These are phyloP conservation scores for Dioscorea alata DNA, from an alignment of 106 monocot species.

Conservation along the genomic window DNA sequence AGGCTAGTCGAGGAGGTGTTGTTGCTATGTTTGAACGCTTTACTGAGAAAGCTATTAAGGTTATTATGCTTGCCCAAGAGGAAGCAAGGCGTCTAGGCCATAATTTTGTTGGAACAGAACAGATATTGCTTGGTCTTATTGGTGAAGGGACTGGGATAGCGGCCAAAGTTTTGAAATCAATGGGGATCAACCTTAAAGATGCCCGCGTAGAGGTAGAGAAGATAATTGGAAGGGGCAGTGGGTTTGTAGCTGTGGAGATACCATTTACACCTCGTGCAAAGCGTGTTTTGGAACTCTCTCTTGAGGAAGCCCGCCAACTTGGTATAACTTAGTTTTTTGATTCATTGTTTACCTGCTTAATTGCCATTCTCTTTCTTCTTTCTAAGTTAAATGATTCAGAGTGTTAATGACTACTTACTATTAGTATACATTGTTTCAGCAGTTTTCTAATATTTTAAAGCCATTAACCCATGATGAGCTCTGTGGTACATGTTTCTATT, in stretches of 20 bases:
- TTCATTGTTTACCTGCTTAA: no score
- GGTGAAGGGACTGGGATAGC: slow-evolving; percentile 80
- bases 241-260: slow-evolving; percentile 78
- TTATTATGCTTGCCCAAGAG: slow-evolving; percentile 82
- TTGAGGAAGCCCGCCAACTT: slow-evolving; percentile 73
- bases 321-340: slow-evolving; percentile 16
- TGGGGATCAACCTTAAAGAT: slow-evolving; percentile 86
- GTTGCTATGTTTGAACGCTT: slow-evolving; percentile 75
- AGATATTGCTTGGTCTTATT: slow-evolving; percentile 63
- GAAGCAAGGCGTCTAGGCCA: slow-evolving; percentile 68
- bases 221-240: slow-evolving; percentile 70
- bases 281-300: slow-evolving; percentile 66
- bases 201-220: slow-evolving; percentile 78
- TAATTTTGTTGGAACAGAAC: slow-evolving; percentile 79
- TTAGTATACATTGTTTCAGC: no score
- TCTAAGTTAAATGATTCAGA: no score
- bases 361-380: no score
- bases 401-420: no score
- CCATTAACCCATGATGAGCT: no score
- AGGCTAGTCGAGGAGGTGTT: slow-evolving; percentile 25
- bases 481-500: no score
- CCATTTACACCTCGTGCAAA: slow-evolving; percentile 79
- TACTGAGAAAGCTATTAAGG: slow-evolving; percentile 79
- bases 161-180: slow-evolving; percentile 72
- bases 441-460: no score